Percentiles rank a stretch among this genome's conserved stretches.
Evolutionary conservation across 2,329 filamentous ascomycete genomes (phyloP).

Genomic region (Myriosclerotinia duriaeana): DNA sequence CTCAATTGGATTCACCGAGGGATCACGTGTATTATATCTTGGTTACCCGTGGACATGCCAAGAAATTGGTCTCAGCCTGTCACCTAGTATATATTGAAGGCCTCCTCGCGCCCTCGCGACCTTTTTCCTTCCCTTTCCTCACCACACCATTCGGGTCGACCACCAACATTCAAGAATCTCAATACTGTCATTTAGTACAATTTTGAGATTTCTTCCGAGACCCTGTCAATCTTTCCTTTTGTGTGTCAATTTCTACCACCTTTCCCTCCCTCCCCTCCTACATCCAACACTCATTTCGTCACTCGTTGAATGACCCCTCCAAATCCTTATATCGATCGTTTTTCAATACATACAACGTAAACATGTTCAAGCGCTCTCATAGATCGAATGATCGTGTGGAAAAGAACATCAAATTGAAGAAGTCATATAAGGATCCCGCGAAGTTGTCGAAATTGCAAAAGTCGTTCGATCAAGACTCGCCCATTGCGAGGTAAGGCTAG

Average conservation of each 20-base stretch:
- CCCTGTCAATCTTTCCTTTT: slow-evolving; percentile 42
- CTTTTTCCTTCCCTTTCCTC: slow-evolving; percentile 34
- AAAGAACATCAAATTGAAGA: slow-evolving; percentile 83
- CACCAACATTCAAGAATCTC: slow-evolving; percentile 39
- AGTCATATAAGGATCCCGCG: slow-evolving; percentile 71
- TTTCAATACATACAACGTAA: slow-evolving; percentile 41
- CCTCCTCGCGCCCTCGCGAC: slow-evolving; percentile 22
- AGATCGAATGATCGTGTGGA: slow-evolving; percentile 80
- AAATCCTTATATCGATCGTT: slow-evolving; percentile 30
- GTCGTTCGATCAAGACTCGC: slow-evolving; percentile 63
- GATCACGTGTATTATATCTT: slow-evolving; percentile 7
- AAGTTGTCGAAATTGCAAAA: slow-evolving; percentile 84
- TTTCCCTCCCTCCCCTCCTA: not conserved
- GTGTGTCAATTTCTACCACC: slow-evolving; percentile 38
- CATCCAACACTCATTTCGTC: slow-evolving; percentile 41
- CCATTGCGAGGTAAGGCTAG: slow-evolving; percentile 48
- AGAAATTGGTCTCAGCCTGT: slow-evolving; percentile 5
- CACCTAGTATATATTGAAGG: slow-evolving; percentile 17
- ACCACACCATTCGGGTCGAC: slow-evolving; percentile 43
- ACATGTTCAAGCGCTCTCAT: slow-evolving; percentile 94
- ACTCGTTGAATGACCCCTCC: slow-evolving; percentile 36
- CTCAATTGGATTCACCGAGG: slow-evolving; percentile 10
- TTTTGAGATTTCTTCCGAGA: slow-evolving; percentile 42
- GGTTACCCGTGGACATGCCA: slow-evolving; percentile 17
- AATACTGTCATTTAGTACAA: slow-evolving; percentile 41